Conservation (phyloP, 2,329 filamentous ascomycete species). For the Colletotrichum melonis region DNA sequence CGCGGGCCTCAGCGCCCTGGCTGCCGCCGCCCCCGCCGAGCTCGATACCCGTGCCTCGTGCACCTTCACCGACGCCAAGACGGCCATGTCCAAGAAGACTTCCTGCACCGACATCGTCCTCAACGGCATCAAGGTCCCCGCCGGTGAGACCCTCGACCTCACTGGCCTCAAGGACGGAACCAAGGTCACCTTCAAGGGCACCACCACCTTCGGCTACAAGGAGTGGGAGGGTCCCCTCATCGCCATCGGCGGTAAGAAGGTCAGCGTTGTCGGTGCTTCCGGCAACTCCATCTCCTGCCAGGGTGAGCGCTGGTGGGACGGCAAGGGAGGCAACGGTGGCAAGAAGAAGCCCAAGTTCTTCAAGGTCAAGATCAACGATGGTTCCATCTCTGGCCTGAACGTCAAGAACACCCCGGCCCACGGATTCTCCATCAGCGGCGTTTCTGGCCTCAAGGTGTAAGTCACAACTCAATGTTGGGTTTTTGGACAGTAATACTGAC, state of each 20-base stretch:
- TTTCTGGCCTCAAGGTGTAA: conserved; percentile 50
- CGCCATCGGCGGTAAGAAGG: conserved; percentile 66
- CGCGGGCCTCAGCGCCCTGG: conserved; percentile 42
- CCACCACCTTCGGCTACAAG: conserved; percentile 73
- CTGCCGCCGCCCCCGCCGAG: conserved; percentile 38
- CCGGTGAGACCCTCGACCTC: conserved; percentile 69
- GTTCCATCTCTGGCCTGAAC: conserved; percentile 50
- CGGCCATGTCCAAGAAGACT: conserved; percentile 60
- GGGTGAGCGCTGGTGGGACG: conserved; percentile 71
- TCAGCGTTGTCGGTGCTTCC: conserved; percentile 63
- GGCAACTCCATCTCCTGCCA: conserved; percentile 67
- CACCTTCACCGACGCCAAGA: conserved; percentile 64
- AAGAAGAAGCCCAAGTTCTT: conserved; percentile 73
- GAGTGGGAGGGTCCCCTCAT: conserved; percentile 75
- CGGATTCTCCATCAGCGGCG: conserved; percentile 52
- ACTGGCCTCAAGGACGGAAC: conserved; percentile 63
- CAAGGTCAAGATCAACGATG: conserved; percentile 55
- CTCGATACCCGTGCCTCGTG: conserved; percentile 48
- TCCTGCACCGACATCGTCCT: conserved; percentile 66
- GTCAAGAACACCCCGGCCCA: conserved; percentile 56
- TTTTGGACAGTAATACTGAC: neutral
- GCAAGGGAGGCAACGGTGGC: conserved; percentile 68
- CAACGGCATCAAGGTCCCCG: conserved; percentile 65
- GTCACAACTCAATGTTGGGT: neutral
- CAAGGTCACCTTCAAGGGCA: conserved; percentile 68